phyloP scores from a whole-genome alignment of 208 protist species.

The Trypanosoma scelopori region DNA sequence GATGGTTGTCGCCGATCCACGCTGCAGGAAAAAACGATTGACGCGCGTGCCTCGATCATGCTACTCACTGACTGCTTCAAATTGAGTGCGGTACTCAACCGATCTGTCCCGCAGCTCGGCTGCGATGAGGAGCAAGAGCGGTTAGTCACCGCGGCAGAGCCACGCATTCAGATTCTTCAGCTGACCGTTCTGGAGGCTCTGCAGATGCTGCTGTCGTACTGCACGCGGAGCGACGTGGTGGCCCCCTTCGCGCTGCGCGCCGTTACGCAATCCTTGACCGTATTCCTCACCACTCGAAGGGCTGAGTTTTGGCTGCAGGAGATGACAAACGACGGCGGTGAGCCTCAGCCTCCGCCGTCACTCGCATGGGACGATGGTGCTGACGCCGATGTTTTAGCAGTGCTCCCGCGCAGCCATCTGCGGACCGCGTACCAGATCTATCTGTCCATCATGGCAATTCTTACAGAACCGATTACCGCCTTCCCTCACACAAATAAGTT shows the following conservation, averaged over 20 bases:
- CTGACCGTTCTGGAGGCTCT: conserved; percentile 46
- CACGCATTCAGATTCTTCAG: conserved; percentile 71
- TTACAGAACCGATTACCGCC: conserved; percentile 66
- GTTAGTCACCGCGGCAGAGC: conserved; percentile 63
- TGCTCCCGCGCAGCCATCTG: conserved; percentile 73
- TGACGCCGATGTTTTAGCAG: conserved; percentile 8
- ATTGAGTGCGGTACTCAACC: conserved; percentile 59
- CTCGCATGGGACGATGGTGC: conserved; percentile 29
- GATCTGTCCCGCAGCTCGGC: conserved; percentile 49
- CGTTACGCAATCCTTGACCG: conserved; percentile 58
- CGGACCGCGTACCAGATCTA: conserved; percentile 83
- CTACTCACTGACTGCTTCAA: conserved; percentile 66
- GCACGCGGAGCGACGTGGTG: conserved; percentile 35
- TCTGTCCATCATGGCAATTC: conserved; percentile 64
- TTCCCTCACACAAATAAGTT: conserved; percentile 32
- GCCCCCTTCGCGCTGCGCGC: conserved; percentile 48
- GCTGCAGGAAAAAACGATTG: conserved; percentile 31
- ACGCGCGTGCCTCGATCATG: conserved; percentile 39
- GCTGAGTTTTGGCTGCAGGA: conserved; percentile 42
- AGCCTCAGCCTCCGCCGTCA: conserved; percentile 6
- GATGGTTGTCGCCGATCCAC: conserved; percentile 52
- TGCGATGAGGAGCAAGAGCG: conserved; percentile 58
- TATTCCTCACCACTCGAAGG: conserved; percentile 62
- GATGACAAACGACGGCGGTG: conserved; percentile 19
- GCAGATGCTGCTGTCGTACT: conserved; percentile 56